Conservation (phyloP, 2,329 filamentous ascomycete species). For the Apiospora pterosperma region DNA sequence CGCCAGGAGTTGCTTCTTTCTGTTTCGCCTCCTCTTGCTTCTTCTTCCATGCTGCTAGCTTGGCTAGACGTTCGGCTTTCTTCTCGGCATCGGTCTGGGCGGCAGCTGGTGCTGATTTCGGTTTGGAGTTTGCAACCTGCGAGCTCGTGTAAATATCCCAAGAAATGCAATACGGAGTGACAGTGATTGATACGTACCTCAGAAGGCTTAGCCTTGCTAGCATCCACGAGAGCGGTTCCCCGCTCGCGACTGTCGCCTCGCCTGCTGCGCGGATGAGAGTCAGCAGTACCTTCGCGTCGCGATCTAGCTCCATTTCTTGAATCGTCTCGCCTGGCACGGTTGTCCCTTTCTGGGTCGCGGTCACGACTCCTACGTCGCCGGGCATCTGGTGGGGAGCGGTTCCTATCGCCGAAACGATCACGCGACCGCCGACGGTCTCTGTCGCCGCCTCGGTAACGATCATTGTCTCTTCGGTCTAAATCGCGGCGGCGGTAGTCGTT, state of each 20-base stretch:
- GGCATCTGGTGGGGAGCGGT: conserved; percentile 42
- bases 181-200: conserved; percentile 47
- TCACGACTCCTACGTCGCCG: conserved; percentile 64
- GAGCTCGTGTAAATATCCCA: conserved; percentile 20
- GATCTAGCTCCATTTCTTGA: conserved; percentile 63
- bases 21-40: conserved; percentile 78
- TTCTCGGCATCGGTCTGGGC: conserved; percentile 67
- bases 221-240: conserved; percentile 48
- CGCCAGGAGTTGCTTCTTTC: conserved; percentile 62
- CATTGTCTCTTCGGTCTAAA: conserved; percentile 63
- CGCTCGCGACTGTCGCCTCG: conserved; percentile 59
- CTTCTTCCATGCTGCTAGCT: conserved; percentile 88
- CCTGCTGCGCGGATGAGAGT: conserved; percentile 64
- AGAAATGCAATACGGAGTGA: background rate
- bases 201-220: conserved; percentile 44
- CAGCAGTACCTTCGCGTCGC: conserved; percentile 68
- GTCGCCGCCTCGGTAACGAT: conserved; percentile 48
- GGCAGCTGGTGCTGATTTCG: conserved; percentile 42
- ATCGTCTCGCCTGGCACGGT: conserved; percentile 68
- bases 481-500: conserved; percentile 66
- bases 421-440: conserved; percentile 65
- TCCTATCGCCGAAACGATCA: conserved; percentile 50
- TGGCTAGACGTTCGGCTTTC: conserved; percentile 76
- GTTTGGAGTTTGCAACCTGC: conserved; percentile 50
- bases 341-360: conserved; percentile 49